Base-by-base conservation (phyloP, 495 filamentous ascomycete genomes). In the Penicillium pancosmium region DNA sequence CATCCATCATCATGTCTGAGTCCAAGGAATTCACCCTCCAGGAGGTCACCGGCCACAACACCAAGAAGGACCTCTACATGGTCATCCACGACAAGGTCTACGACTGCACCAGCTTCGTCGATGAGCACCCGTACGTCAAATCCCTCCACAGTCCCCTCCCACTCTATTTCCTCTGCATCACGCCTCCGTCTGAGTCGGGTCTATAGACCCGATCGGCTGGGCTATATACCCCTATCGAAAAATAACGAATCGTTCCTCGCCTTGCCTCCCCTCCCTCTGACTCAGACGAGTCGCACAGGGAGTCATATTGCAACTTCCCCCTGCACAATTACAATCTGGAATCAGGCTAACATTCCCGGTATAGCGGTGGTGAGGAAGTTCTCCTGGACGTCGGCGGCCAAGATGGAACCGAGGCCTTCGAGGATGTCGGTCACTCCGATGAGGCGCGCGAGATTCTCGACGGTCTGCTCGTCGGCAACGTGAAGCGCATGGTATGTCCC, bases 381-480 rank as follows among this genome's bases (percentile, higher is more conserved):
- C 80, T 99, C 33, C 85, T 98, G 65, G 95, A 99, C 70, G 93
- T 98, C 62, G 94, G 82, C 68, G 94, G 94, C 69, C 92, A 96
- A 78, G 94, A 99, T 78, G 90, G 92, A 66, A 96, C 94, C 67
- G 95, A 98, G 78, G 92, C 94, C 56, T 99, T 99, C 74, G 94
- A 99, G 81, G 95, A 99, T 78, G 95, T 99, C 73, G 95, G 95
- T 61, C 95, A 99, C 88, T 94, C 90, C 73, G 95, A 99, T 74
- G 95, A 99, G 82, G 95, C 95, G 58, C 88, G 95, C 52, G 92
- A 97, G 81, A 92, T 97, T 68, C 86, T 99, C 16, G 84, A 88
- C 23, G 86, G 87, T 62, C 79, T 97, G 60, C 78, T 87, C 34
- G 86, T 96, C 61, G 94, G 91, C 54, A 84, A 63, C 27, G 77